phyloP scores from a whole-genome alignment of 306 rosid species.

The Cucurbita ficifolia region DNA sequence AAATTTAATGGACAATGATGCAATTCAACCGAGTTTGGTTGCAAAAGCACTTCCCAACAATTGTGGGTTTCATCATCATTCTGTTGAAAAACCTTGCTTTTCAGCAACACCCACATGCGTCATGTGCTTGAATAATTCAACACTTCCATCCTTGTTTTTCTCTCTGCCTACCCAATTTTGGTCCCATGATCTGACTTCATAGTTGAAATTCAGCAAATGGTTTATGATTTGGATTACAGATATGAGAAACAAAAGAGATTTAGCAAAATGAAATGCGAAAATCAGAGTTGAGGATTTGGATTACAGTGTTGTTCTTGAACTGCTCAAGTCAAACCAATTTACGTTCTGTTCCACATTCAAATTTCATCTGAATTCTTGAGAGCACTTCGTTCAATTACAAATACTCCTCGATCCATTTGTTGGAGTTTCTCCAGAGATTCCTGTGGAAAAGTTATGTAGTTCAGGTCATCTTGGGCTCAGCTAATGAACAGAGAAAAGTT shows the following conservation, averaged over 20 bases:
- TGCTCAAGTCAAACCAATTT: background rate
- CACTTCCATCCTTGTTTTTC: background rate
- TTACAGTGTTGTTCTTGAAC: background rate
- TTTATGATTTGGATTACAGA: background rate
- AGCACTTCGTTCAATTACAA: background rate
- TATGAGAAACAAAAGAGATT: background rate
- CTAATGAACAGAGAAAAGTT: background rate
- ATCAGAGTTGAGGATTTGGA: background rate
- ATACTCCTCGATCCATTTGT: background rate
- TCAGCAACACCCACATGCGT: background rate
- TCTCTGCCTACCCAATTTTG: background rate
- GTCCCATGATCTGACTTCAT: background rate
- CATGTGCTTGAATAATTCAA: background rate
- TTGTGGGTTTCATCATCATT: constrained; percentile 1
- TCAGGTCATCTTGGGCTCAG: background rate
- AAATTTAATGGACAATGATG: constrained; percentile 1
- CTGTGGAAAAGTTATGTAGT: background rate
- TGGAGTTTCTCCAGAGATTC: background rate
- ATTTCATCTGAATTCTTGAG: background rate
- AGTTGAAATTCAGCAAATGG: background rate
- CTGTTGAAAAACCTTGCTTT: background rate
- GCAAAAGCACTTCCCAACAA: background rate
- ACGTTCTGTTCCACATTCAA: background rate
- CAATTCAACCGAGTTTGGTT: background rate
- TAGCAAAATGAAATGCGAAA: background rate